Base-by-base conservation (phyloP, 2,329 filamentous ascomycete species). In the Ascochyta viciae-villosae region DNA sequence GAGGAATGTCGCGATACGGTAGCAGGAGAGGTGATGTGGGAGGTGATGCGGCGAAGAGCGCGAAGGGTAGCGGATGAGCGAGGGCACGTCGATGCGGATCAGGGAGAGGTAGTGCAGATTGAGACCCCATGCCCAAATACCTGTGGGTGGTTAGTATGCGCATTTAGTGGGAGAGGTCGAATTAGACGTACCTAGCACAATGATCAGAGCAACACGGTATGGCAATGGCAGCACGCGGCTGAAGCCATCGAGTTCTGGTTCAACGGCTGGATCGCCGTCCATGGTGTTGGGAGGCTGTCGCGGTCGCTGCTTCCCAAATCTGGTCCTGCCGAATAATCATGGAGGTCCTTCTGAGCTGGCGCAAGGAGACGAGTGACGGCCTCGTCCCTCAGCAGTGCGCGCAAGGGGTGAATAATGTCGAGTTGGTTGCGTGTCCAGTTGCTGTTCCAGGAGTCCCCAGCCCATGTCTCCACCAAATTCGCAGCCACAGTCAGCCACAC, bases 61-160 rank as follows among this genome's bases (percentile, higher is more conserved):
- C 38, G 85, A 80, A 35, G 92, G 92, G 76, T 98, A 98, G 75
- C 90, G 88, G 68, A 98, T 91, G 54, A 98, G 83, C 29, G 87
- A 83, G 19, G 92, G 90, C 51, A 96, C 90, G 76, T 97, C 92
- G 79, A 99, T 96, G 73, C 90, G 90, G 70, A 87, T 82, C 55
- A 86, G 78, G 68, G 89, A 83, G 57, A 98, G 87, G 78, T 91
- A 93, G 74, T 97, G 92, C 37, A 98, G 86, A 79, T 97, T 98
- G 66, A 90, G 77, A 63, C 89, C 92, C 92, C 94, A 99, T 74
- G 91, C 92, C 94, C 94, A 98, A 70, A 96, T 88, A 66, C 91
- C 92, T 96, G 64, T 42, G 44, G 35, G 9, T 45, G 13, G 40
- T 46, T 15, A 34, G 38, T 37, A 49, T 9, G 42, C 7, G 33